Base-by-base conservation (phyloP, 352 stramenopile genomes). In the Stephanocyclus meneghinianus region DNA sequence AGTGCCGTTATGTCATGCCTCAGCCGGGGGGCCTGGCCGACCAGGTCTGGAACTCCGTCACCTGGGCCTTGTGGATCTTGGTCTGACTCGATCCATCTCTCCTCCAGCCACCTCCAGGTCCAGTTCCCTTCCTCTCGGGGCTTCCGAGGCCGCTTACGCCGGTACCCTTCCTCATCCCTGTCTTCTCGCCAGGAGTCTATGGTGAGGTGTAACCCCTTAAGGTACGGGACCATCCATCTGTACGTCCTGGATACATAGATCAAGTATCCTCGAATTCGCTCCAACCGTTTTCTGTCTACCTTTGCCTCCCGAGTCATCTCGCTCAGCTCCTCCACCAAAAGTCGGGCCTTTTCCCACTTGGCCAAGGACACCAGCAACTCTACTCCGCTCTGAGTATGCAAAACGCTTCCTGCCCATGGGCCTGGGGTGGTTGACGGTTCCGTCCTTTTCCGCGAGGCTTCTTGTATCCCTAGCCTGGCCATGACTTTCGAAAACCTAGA, bases 181-280 rank as follows among this genome's bases (percentile, higher is more conserved):
- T 68, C 51, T 15, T 11, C 2, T 44, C 81, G 60, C 81, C 81
- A 87, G 1, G 42, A 32, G 45, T 85, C 64, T 2, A 87, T 57
- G 0, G 81, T 85, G 0, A 84, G 37, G 48, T 85, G 68, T 30
- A 87, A 21, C 18, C 76, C 81, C 37, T 85, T 82, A 1, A 87
- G 35, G 50, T 85, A 85, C 1, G 81, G 81, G 6, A 51, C 53
- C 40, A 83, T 55, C 21, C 21, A 67, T 11, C 11, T 53, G 42
- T 80, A 83, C 0, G 80, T 81, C 40, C 48, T 48, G 15, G 21
- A 29, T 3, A 85, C 42, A 42, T 84, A 78, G 10, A 82, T 69
- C 9, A 83, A 10, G 64, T 83, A 87, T 0, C 81, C 81, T 44
- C 71, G 3, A 13, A 76, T 71, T 15, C 69, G 21, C 37, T 79